Conservation (phyloP, 805 yeast genomes). For the Danielia oregonensis region DNA sequence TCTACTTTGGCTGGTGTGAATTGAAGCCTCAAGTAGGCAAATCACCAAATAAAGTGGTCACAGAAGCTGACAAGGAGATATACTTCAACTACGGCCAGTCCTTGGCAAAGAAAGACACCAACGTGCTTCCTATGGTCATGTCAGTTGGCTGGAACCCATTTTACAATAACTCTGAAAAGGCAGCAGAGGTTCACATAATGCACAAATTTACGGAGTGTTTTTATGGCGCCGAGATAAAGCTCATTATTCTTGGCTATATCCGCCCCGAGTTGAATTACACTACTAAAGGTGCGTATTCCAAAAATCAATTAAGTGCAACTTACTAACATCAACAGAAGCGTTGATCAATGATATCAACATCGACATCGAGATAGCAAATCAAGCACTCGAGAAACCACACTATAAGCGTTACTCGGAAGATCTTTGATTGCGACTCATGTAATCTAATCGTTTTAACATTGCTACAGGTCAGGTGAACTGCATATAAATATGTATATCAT, state of each 20-base stretch:
- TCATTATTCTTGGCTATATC: slow-evolving; percentile 78
- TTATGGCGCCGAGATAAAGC: slow-evolving; percentile 75
- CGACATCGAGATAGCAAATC: slow-evolving; percentile 69
- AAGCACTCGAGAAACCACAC: slow-evolving; percentile 30
- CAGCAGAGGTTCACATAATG: slow-evolving; percentile 84
- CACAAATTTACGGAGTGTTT: slow-evolving; percentile 66
- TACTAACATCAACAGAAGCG: slow-evolving; percentile 53
- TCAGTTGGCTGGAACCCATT: slow-evolving; percentile 96
- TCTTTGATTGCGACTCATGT: too few species aligned
- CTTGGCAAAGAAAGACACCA: slow-evolving; percentile 41
- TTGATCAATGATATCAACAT: slow-evolving; percentile 76
- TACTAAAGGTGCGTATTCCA: slow-evolving; percentile 43
- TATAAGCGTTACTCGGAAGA: too few species aligned
- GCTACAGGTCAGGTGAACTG: too few species aligned
- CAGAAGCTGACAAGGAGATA: slow-evolving; percentile 11
- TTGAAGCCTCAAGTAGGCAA: slow-evolving; percentile 15
- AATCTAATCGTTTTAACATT: too few species aligned
- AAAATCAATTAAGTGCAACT: background rate
- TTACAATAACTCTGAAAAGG: slow-evolving; percentile 71
- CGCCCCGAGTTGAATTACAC: slow-evolving; percentile 89
- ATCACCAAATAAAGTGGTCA: slow-evolving; percentile 4
- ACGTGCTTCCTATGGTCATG: slow-evolving; percentile 82
- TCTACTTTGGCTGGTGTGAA: slow-evolving; percentile 80
- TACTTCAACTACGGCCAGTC: slow-evolving; percentile 59
- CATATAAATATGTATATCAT: too few species aligned